Evolutionary conservation across 306 rosid species (phyloP).

Genomic region (Cicer pinnatifidum): DNA sequence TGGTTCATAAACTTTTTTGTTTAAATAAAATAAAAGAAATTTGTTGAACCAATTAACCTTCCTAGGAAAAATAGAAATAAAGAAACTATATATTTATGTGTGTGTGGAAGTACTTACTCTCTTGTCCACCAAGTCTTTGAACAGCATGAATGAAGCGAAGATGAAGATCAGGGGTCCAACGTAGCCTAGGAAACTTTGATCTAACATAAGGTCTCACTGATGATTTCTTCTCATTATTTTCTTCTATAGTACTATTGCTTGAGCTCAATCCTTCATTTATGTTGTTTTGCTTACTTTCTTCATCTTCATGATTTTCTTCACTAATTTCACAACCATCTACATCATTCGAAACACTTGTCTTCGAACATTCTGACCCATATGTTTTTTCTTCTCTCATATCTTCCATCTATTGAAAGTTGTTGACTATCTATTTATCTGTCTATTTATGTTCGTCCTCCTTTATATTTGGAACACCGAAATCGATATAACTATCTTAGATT

Average conservation of each 20-base stretch:
- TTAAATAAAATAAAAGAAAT: too few species aligned
- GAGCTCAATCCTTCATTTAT: slow-evolving; percentile 76
- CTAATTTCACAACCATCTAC: slow-evolving; percentile 50
- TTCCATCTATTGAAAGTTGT: background rate
- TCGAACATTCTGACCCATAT: slow-evolving; percentile 61
- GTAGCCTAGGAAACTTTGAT: slow-evolving; percentile 88
- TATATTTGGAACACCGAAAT: background rate
- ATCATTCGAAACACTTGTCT: slow-evolving; percentile 49
- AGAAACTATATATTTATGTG: background rate
- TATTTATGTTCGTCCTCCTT: slow-evolving; percentile 31
- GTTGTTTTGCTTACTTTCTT: slow-evolving; percentile 38
- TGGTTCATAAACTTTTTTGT: too few species aligned
- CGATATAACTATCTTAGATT: background rate
- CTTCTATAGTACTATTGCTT: slow-evolving; percentile 92
- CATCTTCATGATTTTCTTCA: slow-evolving; percentile 50
- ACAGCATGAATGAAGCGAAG: slow-evolving; percentile 87
- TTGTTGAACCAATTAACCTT: slow-evolving; percentile 2
- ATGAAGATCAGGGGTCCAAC: slow-evolving; percentile 96
- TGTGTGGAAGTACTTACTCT: slow-evolving; percentile 58
- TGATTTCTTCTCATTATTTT: slow-evolving; percentile 56
- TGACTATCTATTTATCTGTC: background rate
- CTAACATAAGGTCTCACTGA: slow-evolving; percentile 87
- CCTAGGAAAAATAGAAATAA: slow-evolving; percentile 13
- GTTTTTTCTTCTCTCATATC: slow-evolving; percentile 47
- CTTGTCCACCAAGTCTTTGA: slow-evolving; percentile 95